phyloP scores from a whole-genome alignment of 75 land plant genomes.

The Gnetum montanum region DNA sequence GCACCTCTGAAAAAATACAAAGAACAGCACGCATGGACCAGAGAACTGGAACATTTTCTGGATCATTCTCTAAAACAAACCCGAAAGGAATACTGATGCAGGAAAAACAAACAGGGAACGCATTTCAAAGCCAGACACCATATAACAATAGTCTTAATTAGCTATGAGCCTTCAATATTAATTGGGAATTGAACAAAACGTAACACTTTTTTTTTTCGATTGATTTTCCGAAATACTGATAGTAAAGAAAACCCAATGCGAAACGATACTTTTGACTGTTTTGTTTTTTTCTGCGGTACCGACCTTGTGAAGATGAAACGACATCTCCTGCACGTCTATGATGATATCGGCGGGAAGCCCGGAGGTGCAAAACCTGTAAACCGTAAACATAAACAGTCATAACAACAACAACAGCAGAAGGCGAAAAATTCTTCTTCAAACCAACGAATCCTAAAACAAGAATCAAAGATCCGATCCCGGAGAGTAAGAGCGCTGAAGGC shows the following conservation, averaged over 20 bases:
- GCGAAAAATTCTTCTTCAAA: neutral
- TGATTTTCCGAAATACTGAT: too few relatives aligned
- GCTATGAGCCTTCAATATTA: too few relatives aligned
- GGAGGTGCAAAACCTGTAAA: constrained; percentile 78
- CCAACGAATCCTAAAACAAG: too few relatives aligned
- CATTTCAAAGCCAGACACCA: neutral
- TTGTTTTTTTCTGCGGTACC: too few relatives aligned
- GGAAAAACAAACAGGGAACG: too few relatives aligned
- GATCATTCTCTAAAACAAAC: neutral
- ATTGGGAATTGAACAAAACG: too few relatives aligned
- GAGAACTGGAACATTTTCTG: constrained; percentile 6
- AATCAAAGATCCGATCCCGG: too few relatives aligned
- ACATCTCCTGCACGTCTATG: constrained; percentile 90
- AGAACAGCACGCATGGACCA: constrained; percentile 19
- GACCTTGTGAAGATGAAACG: constrained; percentile 97
- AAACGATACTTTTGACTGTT: too few relatives aligned
- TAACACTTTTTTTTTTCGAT: too few relatives aligned
- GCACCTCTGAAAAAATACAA: too few relatives aligned
- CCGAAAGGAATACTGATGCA: neutral
- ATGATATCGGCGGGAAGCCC: constrained; percentile 92
- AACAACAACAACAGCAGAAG: neutral
- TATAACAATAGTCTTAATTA: neutral
- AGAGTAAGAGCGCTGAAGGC: neutral
- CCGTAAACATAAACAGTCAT: neutral
- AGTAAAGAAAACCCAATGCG: too few relatives aligned